Conservation (phyloP, 2,329 filamentous ascomycete species). For the Fusarium secorum region DNA sequence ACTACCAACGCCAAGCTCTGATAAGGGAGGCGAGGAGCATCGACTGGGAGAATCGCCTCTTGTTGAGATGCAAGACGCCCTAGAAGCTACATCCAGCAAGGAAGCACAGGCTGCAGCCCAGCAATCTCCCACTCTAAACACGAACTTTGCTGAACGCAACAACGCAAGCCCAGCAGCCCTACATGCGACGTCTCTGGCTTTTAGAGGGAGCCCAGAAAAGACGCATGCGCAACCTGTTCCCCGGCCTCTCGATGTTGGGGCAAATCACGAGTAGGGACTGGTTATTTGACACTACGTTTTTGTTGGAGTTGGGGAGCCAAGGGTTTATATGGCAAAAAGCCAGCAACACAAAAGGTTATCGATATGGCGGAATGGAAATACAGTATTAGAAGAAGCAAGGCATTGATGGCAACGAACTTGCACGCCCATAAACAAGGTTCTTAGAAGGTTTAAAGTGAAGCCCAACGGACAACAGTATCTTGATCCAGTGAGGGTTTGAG, state of each 20-base stretch:
- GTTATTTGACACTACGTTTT: conserved; percentile 25
- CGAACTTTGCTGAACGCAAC: conserved; percentile 6
- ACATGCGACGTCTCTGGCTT: conserved; percentile 60
- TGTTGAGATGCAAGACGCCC: conserved; percentile 42
- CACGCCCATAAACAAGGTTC: background rate
- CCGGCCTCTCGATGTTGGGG: conserved; percentile 46
- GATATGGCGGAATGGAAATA: conserved; percentile 35
- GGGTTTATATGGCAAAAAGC: conserved; percentile 37
- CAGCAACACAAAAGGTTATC: conserved; percentile 20
- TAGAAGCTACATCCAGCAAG: conserved; percentile 6
- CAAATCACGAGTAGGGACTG: conserved; percentile 39
- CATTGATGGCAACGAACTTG: background rate
- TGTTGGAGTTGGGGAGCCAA: conserved; percentile 39
- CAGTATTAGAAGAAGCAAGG: conserved; percentile 19
- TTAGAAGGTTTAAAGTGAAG: background rate
- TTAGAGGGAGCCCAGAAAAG: conserved; percentile 70
- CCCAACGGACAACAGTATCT: background rate
- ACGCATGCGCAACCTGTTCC: conserved; percentile 46
- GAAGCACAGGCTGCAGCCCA: background rate
- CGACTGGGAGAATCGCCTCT: conserved; percentile 16
- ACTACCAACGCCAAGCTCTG: conserved; percentile 33
- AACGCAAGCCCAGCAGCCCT: conserved; percentile 46
- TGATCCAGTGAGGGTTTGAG: background rate
- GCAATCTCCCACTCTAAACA: conserved; percentile 21
- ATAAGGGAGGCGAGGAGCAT: conserved; percentile 27